A percentile compares a stretch with the other conserved stretches of the same genome.
phyloP scores from a whole-genome alignment of 495 filamentous ascomycete genomes.

The Pseudomonodictys pantanalensis region DNA sequence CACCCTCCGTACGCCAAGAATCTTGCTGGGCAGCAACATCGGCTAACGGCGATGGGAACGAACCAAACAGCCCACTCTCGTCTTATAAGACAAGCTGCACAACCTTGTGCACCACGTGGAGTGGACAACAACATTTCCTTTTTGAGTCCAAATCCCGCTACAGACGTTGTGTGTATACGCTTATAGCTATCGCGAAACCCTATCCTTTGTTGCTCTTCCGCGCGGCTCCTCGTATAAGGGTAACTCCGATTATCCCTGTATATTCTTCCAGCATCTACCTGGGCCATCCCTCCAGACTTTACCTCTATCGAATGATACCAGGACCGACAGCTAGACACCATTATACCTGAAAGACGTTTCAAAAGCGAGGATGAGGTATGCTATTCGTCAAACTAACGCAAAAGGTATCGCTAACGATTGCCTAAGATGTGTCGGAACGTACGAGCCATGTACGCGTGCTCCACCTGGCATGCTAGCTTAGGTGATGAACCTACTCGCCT shows the following conservation, averaged over 20 bases:
- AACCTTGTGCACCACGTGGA: background rate
- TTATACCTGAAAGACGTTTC: background rate
- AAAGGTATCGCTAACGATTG: background rate
- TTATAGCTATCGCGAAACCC: background rate
- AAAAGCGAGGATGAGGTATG: background rate
- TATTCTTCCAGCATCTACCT: background rate
- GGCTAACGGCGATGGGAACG: too few relatives aligned
- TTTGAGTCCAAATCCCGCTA: background rate
- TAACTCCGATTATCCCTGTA: background rate
- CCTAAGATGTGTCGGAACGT: background rate
- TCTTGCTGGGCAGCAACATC: too few relatives aligned
- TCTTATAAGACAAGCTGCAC: background rate
- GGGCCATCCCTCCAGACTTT: background rate
- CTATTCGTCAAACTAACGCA: background rate
- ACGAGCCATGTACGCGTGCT: background rate
- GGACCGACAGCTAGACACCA: background rate
- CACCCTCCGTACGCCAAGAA: too few relatives aligned
- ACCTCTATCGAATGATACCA: background rate
- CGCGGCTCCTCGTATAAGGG: background rate
- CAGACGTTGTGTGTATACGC: background rate
- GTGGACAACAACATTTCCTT: background rate
- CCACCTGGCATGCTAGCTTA: background rate
- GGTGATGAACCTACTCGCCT: background rate
- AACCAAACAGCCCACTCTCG: background rate
- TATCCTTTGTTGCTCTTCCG: background rate